Evolutionary conservation across 495 filamentous ascomycete genomes (phyloP).

Genomic region (Haplographium delicatum): DNA sequence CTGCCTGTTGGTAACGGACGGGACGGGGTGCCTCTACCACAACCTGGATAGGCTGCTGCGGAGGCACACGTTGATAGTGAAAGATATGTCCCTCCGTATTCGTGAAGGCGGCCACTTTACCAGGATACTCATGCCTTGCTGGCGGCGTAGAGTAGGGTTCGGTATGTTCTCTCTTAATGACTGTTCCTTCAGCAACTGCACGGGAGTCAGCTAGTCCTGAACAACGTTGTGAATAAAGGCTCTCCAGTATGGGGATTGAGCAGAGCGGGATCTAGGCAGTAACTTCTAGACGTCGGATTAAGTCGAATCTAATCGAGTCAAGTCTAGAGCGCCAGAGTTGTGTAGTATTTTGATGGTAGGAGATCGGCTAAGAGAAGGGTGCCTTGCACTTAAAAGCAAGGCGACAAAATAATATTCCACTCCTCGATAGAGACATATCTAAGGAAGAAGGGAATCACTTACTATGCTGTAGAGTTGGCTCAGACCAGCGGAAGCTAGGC

Average conservation of each 20-base stretch:
- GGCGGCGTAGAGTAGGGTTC: neutral
- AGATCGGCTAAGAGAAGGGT: neutral
- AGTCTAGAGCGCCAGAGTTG: no score
- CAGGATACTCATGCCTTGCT: neutral
- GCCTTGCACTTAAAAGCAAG: neutral
- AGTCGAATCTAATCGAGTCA: no score
- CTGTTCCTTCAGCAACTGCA: neutral
- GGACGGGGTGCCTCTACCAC: neutral
- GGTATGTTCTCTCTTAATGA: conserved; percentile 11
- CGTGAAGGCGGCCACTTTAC: neutral
- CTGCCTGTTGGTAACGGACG: conserved; percentile 1
- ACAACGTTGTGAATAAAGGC: no score
- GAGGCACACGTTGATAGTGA: neutral
- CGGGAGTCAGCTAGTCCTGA: neutral
- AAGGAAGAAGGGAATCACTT: no score
- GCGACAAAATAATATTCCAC: neutral
- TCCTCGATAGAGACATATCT: neutral
- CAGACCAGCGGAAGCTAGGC: no score
- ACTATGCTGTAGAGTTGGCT: no score
- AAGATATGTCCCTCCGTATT: neutral
- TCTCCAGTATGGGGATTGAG: no score
- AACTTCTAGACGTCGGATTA: no score
- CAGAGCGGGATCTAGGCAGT: no score
- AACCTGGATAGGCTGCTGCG: conserved; percentile 1
- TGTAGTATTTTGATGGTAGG: neutral